These are phyloP conservation scores for Talaromyces verruculosus DNA, from an alignment of 2,329 filamentous ascomycete species.

Conservation along the genomic window DNA sequence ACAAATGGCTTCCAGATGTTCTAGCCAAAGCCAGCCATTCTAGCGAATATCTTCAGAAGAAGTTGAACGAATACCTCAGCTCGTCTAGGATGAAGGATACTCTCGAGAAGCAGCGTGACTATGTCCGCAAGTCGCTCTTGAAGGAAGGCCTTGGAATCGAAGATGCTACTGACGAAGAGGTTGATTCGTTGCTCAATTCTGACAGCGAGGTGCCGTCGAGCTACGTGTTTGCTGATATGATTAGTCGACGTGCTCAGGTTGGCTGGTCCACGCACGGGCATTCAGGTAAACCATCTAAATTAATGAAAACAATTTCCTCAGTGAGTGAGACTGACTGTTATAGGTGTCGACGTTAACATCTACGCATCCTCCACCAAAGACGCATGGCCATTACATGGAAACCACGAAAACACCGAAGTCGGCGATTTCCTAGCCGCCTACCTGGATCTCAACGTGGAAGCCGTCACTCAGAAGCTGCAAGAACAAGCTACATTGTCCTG, in stretches of 20 bases:
- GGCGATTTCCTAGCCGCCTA: conserved; percentile 79
- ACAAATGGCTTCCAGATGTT: conserved; percentile 78
- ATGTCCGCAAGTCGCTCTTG: conserved; percentile 68
- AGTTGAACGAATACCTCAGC: conserved; percentile 62
- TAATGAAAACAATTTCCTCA: background rate
- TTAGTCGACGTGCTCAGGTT: conserved; percentile 81
- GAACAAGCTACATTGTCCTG: conserved; percentile 34
- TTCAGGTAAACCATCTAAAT: conserved; percentile 48
- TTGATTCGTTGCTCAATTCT: conserved; percentile 62
- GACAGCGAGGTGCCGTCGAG: conserved; percentile 55
- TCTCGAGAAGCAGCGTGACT: conserved; percentile 56
- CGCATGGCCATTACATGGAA: conserved; percentile 68
- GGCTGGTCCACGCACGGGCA: conserved; percentile 96
- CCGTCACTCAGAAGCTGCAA: conserved; percentile 72
- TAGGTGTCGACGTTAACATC: conserved; percentile 91
- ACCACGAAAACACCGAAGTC: conserved; percentile 93
- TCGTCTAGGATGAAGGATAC: conserved; percentile 34
- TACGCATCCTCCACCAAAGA: conserved; percentile 73
- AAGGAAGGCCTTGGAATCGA: conserved; percentile 71
- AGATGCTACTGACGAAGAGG: conserved; percentile 70
- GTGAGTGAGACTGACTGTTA: conserved; percentile 19
- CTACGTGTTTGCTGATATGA: conserved; percentile 75
- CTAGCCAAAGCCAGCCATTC: conserved; percentile 77
- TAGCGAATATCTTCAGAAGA: conserved; percentile 66
- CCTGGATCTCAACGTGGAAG: conserved; percentile 74